A percentile compares a stretch with the other conserved stretches of the same genome.
phyloP scores from a whole-genome alignment of 1,139 yeast genomes.

The Lodderomyces pseudojiufengensis region DNA sequence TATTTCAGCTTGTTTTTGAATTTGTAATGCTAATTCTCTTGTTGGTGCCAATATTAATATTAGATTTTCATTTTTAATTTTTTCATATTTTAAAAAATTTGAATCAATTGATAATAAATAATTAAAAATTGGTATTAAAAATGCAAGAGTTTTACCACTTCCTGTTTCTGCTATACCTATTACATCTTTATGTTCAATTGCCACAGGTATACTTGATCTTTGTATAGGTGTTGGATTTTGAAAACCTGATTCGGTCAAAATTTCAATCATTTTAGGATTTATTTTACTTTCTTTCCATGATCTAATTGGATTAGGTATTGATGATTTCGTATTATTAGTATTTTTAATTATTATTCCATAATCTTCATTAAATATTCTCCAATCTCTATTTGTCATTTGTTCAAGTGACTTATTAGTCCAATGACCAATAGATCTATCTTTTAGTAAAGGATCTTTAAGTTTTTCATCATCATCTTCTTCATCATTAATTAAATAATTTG shows the following conservation, averaged over 20 bases:
- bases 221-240: slow-evolving; percentile 83
- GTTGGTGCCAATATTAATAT: slow-evolving; percentile 88
- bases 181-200: slow-evolving; percentile 57
- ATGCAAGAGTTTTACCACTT: slow-evolving; percentile 89
- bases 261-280: slow-evolving; percentile 34
- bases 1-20: slow-evolving; percentile 59
- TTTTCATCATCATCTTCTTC: slow-evolving; percentile 21
- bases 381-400: slow-evolving; percentile 77
- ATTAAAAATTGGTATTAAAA: slow-evolving; percentile 66
- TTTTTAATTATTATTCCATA: slow-evolving; percentile 42
- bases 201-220: slow-evolving; percentile 80
- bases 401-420: slow-evolving; percentile 68
- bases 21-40: slow-evolving; percentile 89
- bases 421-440: slow-evolving; percentile 35
- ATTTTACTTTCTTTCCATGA: slow-evolving; percentile 61
- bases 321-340: slow-evolving; percentile 48
- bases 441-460: slow-evolving; percentile 11
- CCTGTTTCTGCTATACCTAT: slow-evolving; percentile 97
- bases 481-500: slow-evolving; percentile 26
- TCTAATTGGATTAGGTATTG: slow-evolving; percentile 59
- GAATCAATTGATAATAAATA: slow-evolving; percentile 44
- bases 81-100: slow-evolving; percentile 33
- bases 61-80: slow-evolving; percentile 31
- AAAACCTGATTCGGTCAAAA: slow-evolving; percentile 42
- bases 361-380: slow-evolving; percentile 86